Evolutionary conservation across 495 filamentous ascomycete species (phyloP), one percentile per base, ranked within the genome.

Genomic region (Lophium mytilinum): DNA sequence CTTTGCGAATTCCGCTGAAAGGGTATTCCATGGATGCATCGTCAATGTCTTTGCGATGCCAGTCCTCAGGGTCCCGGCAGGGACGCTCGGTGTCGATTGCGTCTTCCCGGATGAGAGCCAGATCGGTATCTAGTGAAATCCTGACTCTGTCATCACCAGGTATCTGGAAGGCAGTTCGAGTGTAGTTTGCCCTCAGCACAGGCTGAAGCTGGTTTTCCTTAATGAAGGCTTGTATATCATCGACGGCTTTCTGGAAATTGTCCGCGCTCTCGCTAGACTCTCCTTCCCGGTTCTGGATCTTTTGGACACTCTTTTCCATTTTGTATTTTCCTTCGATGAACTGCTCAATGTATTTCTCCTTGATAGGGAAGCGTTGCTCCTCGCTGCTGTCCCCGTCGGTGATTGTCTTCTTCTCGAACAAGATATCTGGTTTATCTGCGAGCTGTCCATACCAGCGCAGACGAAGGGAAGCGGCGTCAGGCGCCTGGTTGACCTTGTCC

Each of bases 101-200:
- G 69, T 98, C 93, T 73, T 98, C 93, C 39, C 93, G 83, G 68
- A 97, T 95, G 59, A 97, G 80, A 34, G 88, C 90, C 17, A 97
- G 78, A 60, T 95, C 82, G 0, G 91, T 97, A 68, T 98, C 93
- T 52, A 98, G 85, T 0, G 88, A 90, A 57, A 96, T 88, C 37
- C 94, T 81, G 35, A 98, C 85, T 33, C 90, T 84, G 68, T 93
- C 83, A 69, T 97, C 90, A 5, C 88, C 85, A 12, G 93, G 93
- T 45, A 96, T 95, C 67, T 98, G 92, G 76, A 96, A 98, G 4
- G 93, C 93, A 0, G 90, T 95, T 40, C 94, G 86, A 11, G 83
- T 89, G 68, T 97, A 97, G 70, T 93, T 94, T 50, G 93, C 94
- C 18, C 93, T 83, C 37, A 97, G 72, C 55, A 95, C 80, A 6